These are phyloP conservation scores for Exophiala spinifera DNA, from an alignment of 2,329 filamentous ascomycete genomes.

Conservation along the genomic window DNA sequence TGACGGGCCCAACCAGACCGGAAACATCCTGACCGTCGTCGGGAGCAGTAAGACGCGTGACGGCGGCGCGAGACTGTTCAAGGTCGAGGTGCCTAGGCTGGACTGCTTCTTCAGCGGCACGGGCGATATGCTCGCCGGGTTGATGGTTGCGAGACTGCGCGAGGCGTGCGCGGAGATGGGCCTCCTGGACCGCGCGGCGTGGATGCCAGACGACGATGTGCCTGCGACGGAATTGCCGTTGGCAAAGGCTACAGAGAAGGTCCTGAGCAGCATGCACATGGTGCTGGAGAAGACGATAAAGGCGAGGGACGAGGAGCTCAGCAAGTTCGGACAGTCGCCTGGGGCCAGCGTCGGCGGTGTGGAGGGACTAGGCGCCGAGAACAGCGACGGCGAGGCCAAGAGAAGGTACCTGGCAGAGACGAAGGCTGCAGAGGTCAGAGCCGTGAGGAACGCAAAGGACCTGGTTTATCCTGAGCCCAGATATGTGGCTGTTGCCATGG, in stretches of 20 bases:
- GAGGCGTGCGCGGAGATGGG: slow-evolving; percentile 59
- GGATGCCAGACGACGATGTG: slow-evolving; percentile 75
- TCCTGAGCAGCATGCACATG: slow-evolving; percentile 87
- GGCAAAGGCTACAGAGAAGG: slow-evolving; percentile 78
- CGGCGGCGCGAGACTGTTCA: slow-evolving; percentile 75
- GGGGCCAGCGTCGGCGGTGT: slow-evolving; percentile 21
- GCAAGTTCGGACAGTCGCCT: slow-evolving; percentile 26
- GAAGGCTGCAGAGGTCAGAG: slow-evolving; percentile 82
- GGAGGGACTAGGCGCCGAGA: slow-evolving; percentile 24
- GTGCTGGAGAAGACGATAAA: slow-evolving; percentile 67
- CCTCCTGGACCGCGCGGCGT: slow-evolving; percentile 59
- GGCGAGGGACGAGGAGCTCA: slow-evolving; percentile 65
- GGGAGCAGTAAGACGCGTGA: slow-evolving; percentile 23
- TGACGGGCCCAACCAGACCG: neutral
- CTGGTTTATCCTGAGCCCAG: slow-evolving; percentile 64
- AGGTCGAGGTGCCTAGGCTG: slow-evolving; percentile 78
- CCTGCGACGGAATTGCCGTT: slow-evolving; percentile 70
- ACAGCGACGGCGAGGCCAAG: slow-evolving; percentile 46
- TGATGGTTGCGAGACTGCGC: slow-evolving; percentile 81
- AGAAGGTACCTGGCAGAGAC: slow-evolving; percentile 66
- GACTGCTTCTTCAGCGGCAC: slow-evolving; percentile 96
- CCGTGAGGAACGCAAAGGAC: slow-evolving; percentile 71
- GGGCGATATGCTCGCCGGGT: slow-evolving; percentile 95
- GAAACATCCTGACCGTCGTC: slow-evolving; percentile 18
- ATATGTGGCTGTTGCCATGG: slow-evolving; percentile 55